Conservation (phyloP, 192 early-diverging fungal genomes). For the Gryganskiella cystojenkinii region DNA sequence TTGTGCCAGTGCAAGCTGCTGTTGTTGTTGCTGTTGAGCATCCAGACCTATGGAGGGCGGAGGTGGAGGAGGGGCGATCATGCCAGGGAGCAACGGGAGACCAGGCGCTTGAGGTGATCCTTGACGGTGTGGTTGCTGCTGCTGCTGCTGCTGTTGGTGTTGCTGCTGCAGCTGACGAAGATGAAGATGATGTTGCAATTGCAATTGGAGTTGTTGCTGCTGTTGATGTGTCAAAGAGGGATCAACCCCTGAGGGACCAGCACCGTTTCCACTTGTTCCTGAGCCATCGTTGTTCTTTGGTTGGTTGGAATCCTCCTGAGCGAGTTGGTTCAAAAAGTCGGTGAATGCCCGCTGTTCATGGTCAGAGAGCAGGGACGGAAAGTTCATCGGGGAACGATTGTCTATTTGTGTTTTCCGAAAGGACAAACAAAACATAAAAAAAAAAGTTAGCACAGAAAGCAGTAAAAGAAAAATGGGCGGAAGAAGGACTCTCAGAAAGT, state of each 20-base stretch:
- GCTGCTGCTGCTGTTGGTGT: conserved; percentile 29
- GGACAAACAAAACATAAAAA: neutral
- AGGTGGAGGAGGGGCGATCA: neutral
- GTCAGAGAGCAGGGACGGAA: conserved; percentile 51
- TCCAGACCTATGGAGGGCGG: conserved; percentile 9
- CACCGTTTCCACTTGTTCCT: too few species aligned
- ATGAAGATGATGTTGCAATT: conserved; percentile 45
- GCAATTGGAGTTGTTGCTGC: conserved; percentile 47
- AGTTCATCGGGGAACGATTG: conserved; percentile 25
- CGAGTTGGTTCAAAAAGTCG: conserved; percentile 49
- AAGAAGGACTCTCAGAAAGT: neutral
- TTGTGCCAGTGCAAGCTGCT: conserved; percentile 19
- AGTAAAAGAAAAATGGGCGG: too few species aligned
- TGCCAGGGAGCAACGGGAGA: conserved; percentile 6
- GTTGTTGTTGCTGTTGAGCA: conserved; percentile 2
- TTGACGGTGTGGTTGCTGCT: conserved; percentile 25
- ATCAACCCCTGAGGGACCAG: conserved; percentile 20
- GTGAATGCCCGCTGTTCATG: conserved; percentile 53
- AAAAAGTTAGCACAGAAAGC: neutral
- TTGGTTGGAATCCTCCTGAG: conserved; percentile 34
- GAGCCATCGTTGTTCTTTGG: conserved; percentile 11
- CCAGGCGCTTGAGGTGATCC: conserved; percentile 8
- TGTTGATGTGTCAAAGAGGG: conserved; percentile 43
- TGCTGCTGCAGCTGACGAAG: conserved; percentile 49
- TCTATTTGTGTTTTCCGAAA: neutral